Evolutionary conservation across 768 basidiomycete species (phyloP).

Genomic region (Daedalea quercina): DNA sequence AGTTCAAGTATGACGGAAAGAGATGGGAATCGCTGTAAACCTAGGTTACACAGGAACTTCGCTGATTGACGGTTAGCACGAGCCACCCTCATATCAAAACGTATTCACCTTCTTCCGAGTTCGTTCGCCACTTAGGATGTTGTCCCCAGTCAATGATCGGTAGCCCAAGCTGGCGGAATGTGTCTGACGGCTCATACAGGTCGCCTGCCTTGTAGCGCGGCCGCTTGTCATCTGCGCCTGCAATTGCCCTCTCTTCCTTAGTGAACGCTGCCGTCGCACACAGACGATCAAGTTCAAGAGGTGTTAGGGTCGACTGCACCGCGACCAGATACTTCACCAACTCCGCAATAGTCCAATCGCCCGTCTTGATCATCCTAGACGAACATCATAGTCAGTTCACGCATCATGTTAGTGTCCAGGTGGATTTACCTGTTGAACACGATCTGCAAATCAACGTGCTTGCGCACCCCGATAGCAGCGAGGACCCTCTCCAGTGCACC

Average conservation of each 20-base stretch:
- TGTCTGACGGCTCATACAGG: conserved; percentile 79
- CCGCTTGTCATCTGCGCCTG: conserved; percentile 17
- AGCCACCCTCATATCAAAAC: neutral
- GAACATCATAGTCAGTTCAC: neutral
- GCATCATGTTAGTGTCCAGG: neutral
- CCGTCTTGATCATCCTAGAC: conserved; percentile 83
- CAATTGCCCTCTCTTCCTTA: conserved; percentile 35
- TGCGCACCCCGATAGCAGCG: conserved; percentile 73
- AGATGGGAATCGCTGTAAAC: conserved; percentile 62
- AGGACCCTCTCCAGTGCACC: conserved; percentile 67
- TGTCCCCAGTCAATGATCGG: conserved; percentile 87
- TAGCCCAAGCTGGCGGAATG: conserved; percentile 64
- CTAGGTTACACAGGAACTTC: conserved; percentile 70
- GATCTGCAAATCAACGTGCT: conserved; percentile 87
- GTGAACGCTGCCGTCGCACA: conserved; percentile 71
- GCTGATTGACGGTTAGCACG: conserved; percentile 36
- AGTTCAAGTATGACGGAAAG: conserved; percentile 59
- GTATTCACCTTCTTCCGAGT: conserved; percentile 77
- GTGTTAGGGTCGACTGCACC: conserved; percentile 56
- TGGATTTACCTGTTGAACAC: conserved; percentile 73
- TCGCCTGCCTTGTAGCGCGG: conserved; percentile 57
- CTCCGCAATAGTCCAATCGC: conserved; percentile 84
- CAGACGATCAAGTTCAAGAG: conserved; percentile 51
- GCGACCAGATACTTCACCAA: conserved; percentile 84
- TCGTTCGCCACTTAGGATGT: conserved; percentile 68